Conservation (phyloP, 192 early-diverging fungal species). For the Linnemannia zychae region DNA sequence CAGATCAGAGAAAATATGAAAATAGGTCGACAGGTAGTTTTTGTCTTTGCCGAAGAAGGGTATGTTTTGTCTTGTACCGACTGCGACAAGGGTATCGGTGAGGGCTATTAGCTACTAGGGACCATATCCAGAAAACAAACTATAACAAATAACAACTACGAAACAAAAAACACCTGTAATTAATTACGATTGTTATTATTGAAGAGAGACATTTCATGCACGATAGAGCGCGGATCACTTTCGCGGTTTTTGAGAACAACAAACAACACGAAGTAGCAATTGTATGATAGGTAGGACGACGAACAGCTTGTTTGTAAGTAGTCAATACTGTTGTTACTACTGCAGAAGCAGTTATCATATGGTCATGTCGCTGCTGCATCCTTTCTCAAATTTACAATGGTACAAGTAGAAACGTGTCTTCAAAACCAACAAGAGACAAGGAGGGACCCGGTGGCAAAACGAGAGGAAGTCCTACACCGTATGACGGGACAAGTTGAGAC, state of each 20-base stretch:
- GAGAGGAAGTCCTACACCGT: too few relatives aligned
- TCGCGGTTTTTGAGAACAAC: not conserved
- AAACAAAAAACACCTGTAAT: not conserved
- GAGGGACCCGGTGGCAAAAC: too few relatives aligned
- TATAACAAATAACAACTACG: not conserved
- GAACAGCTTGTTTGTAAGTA: too few relatives aligned
- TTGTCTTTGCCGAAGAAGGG: not conserved
- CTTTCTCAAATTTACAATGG: not conserved
- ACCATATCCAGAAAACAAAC: not conserved
- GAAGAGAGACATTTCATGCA: not conserved
- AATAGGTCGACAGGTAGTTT: too few relatives aligned
- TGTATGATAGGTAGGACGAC: too few relatives aligned
- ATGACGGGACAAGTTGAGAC: too few relatives aligned
- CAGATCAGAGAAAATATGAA: conserved; percentile 2
- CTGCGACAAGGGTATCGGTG: not conserved
- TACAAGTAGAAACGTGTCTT: not conserved
- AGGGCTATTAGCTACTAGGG: not conserved
- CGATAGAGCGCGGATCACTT: not conserved
- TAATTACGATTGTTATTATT: not conserved
- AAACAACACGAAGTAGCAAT: too few relatives aligned
- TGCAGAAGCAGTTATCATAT: too few relatives aligned
- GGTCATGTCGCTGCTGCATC: not conserved
- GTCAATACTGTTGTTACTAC: too few relatives aligned
- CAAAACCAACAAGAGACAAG: not conserved
- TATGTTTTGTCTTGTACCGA: not conserved